These are phyloP conservation scores for Mycena galopus DNA, from an alignment of 768 basidiomycete genomes.

Conservation along the genomic window DNA sequence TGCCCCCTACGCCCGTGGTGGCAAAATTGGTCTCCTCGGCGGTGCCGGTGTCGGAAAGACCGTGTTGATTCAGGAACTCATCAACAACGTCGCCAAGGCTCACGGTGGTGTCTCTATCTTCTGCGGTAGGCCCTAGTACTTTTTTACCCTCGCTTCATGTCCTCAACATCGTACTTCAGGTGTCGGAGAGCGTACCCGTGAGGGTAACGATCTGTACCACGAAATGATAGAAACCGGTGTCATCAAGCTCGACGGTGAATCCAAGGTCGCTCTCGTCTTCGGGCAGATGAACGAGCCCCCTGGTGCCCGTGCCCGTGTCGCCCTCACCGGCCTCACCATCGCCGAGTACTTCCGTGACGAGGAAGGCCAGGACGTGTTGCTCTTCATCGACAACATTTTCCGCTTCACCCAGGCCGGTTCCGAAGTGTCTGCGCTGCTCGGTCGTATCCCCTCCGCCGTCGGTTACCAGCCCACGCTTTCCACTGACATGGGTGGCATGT, in stretches of 20 bases:
- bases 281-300: constrained; percentile 99
- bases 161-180: constrained; percentile 59
- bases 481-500: constrained; percentile 99
- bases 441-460: constrained; percentile 99
- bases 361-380: constrained; percentile 99
- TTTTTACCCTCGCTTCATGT: background rate
- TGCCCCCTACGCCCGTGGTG: constrained; percentile 99
- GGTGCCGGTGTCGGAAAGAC: constrained; percentile 99
- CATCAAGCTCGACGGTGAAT: constrained; percentile 99
- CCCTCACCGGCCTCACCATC: constrained; percentile 98
- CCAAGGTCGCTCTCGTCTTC: constrained; percentile 99
- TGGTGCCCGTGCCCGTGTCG: constrained; percentile 99
- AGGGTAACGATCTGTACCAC: constrained; percentile 99
- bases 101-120: constrained; percentile 99
- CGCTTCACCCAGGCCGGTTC: constrained; percentile 99
- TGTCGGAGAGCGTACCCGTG: constrained; percentile 99
- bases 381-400: constrained; percentile 99
- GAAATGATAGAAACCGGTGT: constrained; percentile 99
- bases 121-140: constrained; percentile 72
- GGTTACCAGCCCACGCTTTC: constrained; percentile 99
- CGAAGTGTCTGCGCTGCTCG: constrained; percentile 98
- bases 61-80: constrained; percentile 98
- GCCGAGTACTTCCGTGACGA: constrained; percentile 99
- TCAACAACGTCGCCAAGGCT: constrained; percentile 99
- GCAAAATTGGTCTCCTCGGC: constrained; percentile 99